A percentile compares a stretch with the other conserved stretches of the same genome.
Conservation (phyloP, 306 rosid genomes). For the Fragaria nilgerrensis region DNA sequence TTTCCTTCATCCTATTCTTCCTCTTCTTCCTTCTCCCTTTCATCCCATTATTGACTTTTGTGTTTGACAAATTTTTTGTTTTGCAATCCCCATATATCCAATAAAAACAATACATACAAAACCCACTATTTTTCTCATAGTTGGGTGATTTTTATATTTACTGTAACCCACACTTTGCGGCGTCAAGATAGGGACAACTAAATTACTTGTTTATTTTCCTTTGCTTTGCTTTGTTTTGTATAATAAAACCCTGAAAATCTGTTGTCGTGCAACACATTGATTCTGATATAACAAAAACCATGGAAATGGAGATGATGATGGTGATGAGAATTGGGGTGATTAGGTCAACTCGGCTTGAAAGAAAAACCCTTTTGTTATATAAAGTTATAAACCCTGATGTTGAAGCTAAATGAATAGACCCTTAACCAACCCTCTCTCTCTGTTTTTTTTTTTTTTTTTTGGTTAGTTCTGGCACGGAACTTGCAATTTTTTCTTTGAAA, state of each 20-base stretch:
- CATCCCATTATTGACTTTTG: conserved; percentile 35
- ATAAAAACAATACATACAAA: background rate
- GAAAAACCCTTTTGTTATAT: conserved; percentile 26
- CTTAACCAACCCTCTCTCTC: conserved; percentile 12
- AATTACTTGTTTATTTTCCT: background rate
- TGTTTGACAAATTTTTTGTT: conserved; percentile 33
- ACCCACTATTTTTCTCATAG: background rate
- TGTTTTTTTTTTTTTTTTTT: background rate
- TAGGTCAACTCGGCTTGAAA: conserved; percentile 37
- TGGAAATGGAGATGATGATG: background rate
- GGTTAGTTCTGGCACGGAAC: conserved; percentile 35
- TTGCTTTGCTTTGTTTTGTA: background rate
- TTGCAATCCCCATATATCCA: conserved; percentile 45
- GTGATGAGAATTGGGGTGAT: background rate
- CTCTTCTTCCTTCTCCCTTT: conserved; percentile 1
- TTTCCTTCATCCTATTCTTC: background rate
- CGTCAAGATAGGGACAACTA: conserved; percentile 10
- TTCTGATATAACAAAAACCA: conserved; percentile 5
- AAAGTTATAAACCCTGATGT: conserved; percentile 5
- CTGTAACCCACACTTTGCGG: conserved; percentile 6
- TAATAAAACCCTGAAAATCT: conserved; percentile 22
- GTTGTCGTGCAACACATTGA: conserved; percentile 38
- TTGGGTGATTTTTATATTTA: background rate
- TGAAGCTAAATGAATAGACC: conserved; percentile 30
- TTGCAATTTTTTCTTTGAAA: background rate